Evolutionary conservation across 2,329 filamentous ascomycete genomes (phyloP).

Genomic region (Hymenoscyphus infarciens): DNA sequence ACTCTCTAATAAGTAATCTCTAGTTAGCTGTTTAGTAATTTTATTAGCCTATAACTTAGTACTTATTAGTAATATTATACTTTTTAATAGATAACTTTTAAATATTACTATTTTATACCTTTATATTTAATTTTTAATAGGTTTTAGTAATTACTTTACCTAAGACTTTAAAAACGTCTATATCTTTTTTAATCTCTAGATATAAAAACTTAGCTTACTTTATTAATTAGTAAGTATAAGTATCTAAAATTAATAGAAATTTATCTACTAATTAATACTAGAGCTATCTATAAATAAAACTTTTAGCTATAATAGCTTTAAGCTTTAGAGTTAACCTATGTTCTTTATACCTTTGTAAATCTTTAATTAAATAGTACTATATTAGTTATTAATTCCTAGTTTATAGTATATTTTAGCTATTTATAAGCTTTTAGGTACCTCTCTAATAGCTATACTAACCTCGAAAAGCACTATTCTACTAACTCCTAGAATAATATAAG

Average conservation of each 20-base stretch:
- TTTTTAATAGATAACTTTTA: no score
- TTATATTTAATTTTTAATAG: no score
- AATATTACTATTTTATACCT: no score
- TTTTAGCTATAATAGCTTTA: slow-evolving; percentile 70
- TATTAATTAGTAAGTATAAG: slow-evolving; percentile 13
- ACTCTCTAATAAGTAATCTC: no score
- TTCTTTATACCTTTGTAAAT: slow-evolving; percentile 81
- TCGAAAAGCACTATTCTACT: slow-evolving; percentile 77
- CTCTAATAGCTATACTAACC: slow-evolving; percentile 66
- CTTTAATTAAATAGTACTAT: slow-evolving; percentile 68
- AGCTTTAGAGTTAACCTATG: slow-evolving; percentile 66
- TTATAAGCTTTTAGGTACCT: slow-evolving; percentile 45
- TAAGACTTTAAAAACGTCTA: no score
- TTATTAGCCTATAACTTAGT: no score
- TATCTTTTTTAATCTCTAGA: neutral
- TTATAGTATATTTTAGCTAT: slow-evolving; percentile 49
- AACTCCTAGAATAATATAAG: slow-evolving; percentile 61
- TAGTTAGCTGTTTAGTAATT: no score
- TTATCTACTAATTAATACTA: no score
- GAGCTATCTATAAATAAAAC: slow-evolving; percentile 67
- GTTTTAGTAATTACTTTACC: no score
- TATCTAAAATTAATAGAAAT: no score
- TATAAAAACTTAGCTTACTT: slow-evolving; percentile 19
- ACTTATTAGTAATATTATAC: no score
- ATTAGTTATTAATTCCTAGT: slow-evolving; percentile 39